Evolutionary conservation across 345 rosid genomes (phyloP).

Genomic region (Salix exigua): DNA sequence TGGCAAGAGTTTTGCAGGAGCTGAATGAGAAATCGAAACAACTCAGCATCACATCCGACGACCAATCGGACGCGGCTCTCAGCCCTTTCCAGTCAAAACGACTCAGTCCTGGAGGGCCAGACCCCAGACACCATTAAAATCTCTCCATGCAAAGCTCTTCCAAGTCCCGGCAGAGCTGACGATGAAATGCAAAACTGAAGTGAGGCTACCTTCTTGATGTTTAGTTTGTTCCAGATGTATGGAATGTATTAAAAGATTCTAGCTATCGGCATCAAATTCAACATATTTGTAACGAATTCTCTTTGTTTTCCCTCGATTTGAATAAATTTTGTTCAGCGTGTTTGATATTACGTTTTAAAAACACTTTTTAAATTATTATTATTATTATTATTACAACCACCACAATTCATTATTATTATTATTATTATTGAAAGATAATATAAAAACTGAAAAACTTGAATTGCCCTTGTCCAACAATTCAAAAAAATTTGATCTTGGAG

Average conservation of each 20-base stretch:
- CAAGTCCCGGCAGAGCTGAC: neutral
- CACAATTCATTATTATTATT: too few relatives aligned
- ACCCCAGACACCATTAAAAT: constrained; percentile 38
- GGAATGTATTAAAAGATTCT: neutral
- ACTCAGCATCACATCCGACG: neutral
- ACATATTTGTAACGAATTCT: neutral
- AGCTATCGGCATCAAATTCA: neutral
- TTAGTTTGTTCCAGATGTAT: neutral
- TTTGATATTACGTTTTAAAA: too few relatives aligned
- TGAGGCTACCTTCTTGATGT: neutral
- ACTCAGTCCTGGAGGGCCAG: constrained; percentile 38
- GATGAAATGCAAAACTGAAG: neutral
- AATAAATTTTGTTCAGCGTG: neutral
- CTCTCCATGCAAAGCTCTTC: neutral
- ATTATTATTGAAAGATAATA: too few relatives aligned
- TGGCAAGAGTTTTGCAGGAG: neutral
- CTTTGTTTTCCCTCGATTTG: neutral
- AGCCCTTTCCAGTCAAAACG: constrained; percentile 19
- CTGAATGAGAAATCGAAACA: constrained; percentile 13
- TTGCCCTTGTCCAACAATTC: too few relatives aligned
- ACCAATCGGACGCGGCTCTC: neutral
- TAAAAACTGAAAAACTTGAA: too few relatives aligned
- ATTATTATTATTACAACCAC: too few relatives aligned
- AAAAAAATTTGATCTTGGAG: too few relatives aligned
- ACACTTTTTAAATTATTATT: too few relatives aligned